These are phyloP conservation scores for Austroboletus festivus DNA, from an alignment of 768 basidiomycete species.

Conservation along the genomic window DNA sequence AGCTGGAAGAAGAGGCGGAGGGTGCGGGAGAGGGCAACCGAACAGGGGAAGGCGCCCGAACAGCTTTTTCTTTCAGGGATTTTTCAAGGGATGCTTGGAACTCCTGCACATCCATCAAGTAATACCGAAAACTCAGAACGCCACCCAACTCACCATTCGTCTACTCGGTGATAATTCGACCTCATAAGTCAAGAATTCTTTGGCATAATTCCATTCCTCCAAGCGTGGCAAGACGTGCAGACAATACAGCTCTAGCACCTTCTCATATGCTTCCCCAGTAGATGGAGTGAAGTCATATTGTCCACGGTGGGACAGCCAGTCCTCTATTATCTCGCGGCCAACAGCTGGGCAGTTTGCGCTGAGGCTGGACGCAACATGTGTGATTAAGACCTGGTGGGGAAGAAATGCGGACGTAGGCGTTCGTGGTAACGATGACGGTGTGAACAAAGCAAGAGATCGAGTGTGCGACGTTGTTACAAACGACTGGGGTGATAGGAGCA, in stretches of 20 bases:
- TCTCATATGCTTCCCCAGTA: conserved; percentile 60
- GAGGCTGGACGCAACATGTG: conserved; percentile 66
- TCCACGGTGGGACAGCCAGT: conserved; percentile 68
- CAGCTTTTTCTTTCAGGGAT: conserved; percentile 29
- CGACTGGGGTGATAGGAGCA: conserved; percentile 56
- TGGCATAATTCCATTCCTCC: conserved; percentile 77
- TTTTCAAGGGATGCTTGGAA: conserved; percentile 33
- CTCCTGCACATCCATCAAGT: conserved; percentile 24
- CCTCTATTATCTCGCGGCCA: conserved; percentile 66
- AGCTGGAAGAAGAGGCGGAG: conserved; percentile 56
- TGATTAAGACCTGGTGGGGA: conserved; percentile 66
- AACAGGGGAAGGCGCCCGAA: conserved; percentile 21
- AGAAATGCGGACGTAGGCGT: conserved; percentile 53
- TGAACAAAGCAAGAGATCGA: conserved; percentile 68
- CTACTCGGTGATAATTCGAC: conserved; percentile 50
- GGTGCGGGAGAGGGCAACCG: conserved; percentile 47
- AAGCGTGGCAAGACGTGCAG: conserved; percentile 69
- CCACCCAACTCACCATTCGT: conserved; percentile 46
- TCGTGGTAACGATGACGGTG: conserved; percentile 42
- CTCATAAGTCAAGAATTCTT: conserved; percentile 74
- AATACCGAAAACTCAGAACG: not conserved
- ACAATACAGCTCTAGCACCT: conserved; percentile 74
- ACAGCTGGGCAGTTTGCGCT: conserved; percentile 60
- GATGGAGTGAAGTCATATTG: conserved; percentile 31
- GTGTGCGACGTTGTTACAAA: conserved; percentile 54